These are phyloP conservation scores for Didymella pinodella DNA, from an alignment of 2,329 filamentous ascomycete genomes.

Conservation along the genomic window DNA sequence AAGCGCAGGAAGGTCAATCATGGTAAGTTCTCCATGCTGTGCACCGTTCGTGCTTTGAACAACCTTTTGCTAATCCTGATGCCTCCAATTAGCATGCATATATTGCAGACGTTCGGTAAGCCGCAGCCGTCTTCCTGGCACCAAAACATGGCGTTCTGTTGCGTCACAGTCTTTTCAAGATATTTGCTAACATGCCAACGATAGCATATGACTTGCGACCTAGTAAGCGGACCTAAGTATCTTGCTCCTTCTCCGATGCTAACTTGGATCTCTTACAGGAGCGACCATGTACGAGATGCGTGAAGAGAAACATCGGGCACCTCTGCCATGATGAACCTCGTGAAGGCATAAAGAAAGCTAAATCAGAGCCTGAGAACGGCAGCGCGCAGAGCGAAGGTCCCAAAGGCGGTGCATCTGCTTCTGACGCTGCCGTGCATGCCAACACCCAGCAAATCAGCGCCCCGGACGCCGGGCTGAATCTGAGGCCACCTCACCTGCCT, in stretches of 20 bases:
- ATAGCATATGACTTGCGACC: constrained; percentile 64
- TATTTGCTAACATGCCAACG: constrained; percentile 45
- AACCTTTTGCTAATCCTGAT: constrained; percentile 40
- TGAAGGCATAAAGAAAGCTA: constrained; percentile 81
- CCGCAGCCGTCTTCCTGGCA: constrained; percentile 36
- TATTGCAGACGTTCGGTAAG: constrained; percentile 62
- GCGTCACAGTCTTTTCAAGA: constrained; percentile 26
- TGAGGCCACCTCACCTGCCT: constrained; percentile 47
- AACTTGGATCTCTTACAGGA: constrained; percentile 66
- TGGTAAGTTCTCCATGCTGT: constrained; percentile 49
- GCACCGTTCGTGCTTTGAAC: constrained; percentile 31
- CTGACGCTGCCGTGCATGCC: constrained; percentile 40
- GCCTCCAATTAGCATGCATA: constrained; percentile 55
- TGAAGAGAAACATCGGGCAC: constrained; percentile 98
- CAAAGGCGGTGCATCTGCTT: constrained; percentile 39
- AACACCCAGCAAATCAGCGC: constrained; percentile 41
- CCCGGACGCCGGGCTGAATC: constrained; percentile 50
- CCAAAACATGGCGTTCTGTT: constrained; percentile 25
- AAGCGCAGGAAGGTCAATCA: constrained; percentile 64
- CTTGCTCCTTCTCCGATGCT: constrained; percentile 39
- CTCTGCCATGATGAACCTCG: constrained; percentile 97
- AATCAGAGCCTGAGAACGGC: constrained; percentile 58
- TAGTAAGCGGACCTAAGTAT: constrained; percentile 47
- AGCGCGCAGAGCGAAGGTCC: constrained; percentile 43
- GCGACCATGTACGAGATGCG: constrained; percentile 94